phyloP scores from a whole-genome alignment of 768 basidiomycete genomes.

The Lactifluus subvellereus region DNA sequence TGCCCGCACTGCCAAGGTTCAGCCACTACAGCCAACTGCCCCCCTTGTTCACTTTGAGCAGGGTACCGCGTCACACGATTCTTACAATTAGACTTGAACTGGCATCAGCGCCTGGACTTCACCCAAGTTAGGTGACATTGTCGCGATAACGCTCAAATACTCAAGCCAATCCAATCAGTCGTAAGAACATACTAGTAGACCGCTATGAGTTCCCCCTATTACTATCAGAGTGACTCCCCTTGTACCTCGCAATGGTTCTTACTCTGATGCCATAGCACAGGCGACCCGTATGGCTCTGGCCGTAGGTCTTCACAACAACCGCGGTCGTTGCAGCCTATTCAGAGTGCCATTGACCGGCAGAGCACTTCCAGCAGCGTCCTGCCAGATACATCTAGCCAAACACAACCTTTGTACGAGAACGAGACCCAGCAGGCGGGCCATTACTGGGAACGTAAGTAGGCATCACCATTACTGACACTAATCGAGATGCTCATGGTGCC shows the following conservation, averaged over 20 bases:
- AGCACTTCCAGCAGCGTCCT: neutral
- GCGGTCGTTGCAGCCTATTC: neutral
- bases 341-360: neutral
- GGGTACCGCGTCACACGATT: constrained; percentile 8
- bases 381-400: neutral
- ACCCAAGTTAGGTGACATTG: neutral
- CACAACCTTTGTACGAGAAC: neutral
- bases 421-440: neutral
- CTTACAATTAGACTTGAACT: neutral
- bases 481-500: neutral
- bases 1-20: neutral
- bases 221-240: neutral
- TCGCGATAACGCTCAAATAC: neutral
- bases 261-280: neutral
- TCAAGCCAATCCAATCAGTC: neutral
- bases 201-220: neutral
- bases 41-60: neutral
- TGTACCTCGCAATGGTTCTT: neutral
- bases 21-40: neutral
- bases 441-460: neutral
- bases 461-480: too few relatives aligned
- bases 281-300: neutral
- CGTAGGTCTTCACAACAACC: neutral
- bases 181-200: neutral
- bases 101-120: neutral